Base-by-base conservation (phyloP, 495 filamentous ascomycete species). In the Penicillium ucsense region DNA sequence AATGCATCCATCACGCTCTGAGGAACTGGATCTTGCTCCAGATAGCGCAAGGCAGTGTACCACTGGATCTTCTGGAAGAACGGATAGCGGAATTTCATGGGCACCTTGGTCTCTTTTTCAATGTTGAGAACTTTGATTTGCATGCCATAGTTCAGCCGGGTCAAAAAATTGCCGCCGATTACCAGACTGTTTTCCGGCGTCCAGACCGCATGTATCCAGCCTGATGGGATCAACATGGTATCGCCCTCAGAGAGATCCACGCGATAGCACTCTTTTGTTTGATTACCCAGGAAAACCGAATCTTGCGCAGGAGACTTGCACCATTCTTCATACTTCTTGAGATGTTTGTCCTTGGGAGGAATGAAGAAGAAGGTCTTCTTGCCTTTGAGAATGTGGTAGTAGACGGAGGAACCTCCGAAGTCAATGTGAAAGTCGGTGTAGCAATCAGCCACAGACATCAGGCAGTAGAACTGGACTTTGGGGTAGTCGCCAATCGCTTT, bases 381-480 rank as follows among this genome's bases (percentile, higher is more conserved):
- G 45, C 84, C 84, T 55, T 83, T 83, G 42, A 88, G 58, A 51
- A 88, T 86, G 53, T 86, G 84, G 53, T 88, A 88, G 56, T 82
- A 88, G 6, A 88, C 84, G 1, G 82, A 86, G 6, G 85, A 88
- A 3, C 84, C 84, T 38, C 83, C 84, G 64, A 88, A 88, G 57
- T 88, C 84, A 53, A 88, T 84, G 60, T 88, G 84, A 52, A 88
- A 88, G 63, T 88, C 84, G 27, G 84, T 88, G 49, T 84, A 88
- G 50, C 82, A 86, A 58, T 88, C 82, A 12, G 82, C 80, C 11
- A 88, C 85, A 31, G 84, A 88, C 84, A 88, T 88, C 35, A 88
- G 63, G 57, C 78, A 84, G 65, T 85, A 85, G 52, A 84, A 83
- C 46, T 84, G 81, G 6, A 85, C 82, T 49, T 79, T 80, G 3